Evolutionary conservation across 306 rosid species (phyloP).

Genomic region (Cyamopsis tetragonoloba): DNA sequence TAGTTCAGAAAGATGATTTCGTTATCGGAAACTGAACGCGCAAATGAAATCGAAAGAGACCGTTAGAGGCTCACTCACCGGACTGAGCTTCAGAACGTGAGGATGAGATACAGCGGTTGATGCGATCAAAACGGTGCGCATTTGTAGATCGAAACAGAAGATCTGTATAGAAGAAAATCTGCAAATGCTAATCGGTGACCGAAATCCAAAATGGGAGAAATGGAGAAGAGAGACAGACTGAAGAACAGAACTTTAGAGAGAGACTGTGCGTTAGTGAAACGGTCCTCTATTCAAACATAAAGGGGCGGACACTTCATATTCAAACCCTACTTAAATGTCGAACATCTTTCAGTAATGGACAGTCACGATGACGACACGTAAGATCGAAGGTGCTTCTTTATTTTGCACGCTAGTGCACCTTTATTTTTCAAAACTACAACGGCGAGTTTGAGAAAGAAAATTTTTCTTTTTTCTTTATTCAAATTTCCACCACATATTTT

Average conservation of each 20-base stretch:
- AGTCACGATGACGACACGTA: constrained; percentile 30
- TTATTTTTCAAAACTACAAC: constrained; percentile 31
- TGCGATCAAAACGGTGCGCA: constrained; percentile 27
- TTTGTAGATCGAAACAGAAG: constrained; percentile 43
- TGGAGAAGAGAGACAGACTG: neutral
- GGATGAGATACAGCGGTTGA: neutral
- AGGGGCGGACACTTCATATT: constrained; percentile 63
- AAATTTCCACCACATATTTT: neutral
- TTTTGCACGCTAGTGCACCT: neutral
- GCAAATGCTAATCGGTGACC: neutral
- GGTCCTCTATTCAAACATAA: constrained; percentile 68
- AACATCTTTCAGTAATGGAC: constrained; percentile 23
- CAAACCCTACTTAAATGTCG: constrained; percentile 59
- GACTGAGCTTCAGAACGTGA: constrained; percentile 28
- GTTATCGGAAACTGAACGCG: neutral
- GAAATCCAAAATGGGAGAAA: neutral
- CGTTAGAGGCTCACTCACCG: constrained; percentile 29
- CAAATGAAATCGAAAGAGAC: neutral
- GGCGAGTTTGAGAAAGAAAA: neutral
- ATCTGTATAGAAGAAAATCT: constrained; percentile 20
- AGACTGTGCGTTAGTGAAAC: constrained; percentile 30
- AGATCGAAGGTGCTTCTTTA: neutral
- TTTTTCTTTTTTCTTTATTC: neutral
- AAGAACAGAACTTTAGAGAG: neutral
- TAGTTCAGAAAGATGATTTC: neutral